Percentiles rank a stretch among this genome's conserved stretches.
These are phyloP conservation scores for Diaporthe vaccinii DNA, from an alignment of 2,329 filamentous ascomycete species.

Conservation along the genomic window DNA sequence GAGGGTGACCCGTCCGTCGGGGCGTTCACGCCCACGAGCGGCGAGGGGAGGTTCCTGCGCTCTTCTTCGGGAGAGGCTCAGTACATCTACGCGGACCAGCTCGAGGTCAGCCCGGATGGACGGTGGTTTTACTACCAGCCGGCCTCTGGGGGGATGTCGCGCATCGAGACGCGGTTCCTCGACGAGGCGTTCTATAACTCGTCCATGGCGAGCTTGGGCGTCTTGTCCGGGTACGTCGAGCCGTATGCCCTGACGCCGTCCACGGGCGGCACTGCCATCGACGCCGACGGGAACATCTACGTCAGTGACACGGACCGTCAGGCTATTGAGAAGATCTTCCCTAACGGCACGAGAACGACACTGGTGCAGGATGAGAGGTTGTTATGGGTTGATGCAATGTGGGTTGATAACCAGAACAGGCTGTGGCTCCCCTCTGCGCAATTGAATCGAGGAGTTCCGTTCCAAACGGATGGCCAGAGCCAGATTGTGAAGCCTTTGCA, in stretches of 20 bases:
- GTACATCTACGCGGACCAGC: slow-evolving; percentile 36
- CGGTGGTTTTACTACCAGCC: slow-evolving; percentile 34
- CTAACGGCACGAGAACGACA: slow-evolving; percentile 36
- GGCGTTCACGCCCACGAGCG: slow-evolving; percentile 29
- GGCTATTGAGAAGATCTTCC: slow-evolving; percentile 37
- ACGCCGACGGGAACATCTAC: slow-evolving; percentile 35
- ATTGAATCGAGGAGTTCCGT: slow-evolving; percentile 34
- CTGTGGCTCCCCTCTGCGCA: slow-evolving; percentile 38
- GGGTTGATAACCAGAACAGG: slow-evolving; percentile 31
- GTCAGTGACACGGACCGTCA: slow-evolving; percentile 36
- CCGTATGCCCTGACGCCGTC: slow-evolving; percentile 37
- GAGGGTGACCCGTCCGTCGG: slow-evolving; percentile 33
- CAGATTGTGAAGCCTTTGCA: slow-evolving; percentile 35
- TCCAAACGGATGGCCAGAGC: slow-evolving; percentile 15
- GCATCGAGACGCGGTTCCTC: slow-evolving; percentile 29
- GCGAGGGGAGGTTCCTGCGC: slow-evolving; percentile 29
- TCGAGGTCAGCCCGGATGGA: slow-evolving; percentile 39
- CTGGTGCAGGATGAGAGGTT: slow-evolving; percentile 37
- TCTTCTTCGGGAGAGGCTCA: not conserved
- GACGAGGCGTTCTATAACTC: slow-evolving; percentile 36
- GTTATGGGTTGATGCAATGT: slow-evolving; percentile 40
- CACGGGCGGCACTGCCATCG: slow-evolving; percentile 38
- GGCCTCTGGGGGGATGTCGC: slow-evolving; percentile 35
- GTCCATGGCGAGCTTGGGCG: slow-evolving; percentile 26
- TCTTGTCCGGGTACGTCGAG: slow-evolving; percentile 22